Percentiles rank a stretch among this genome's conserved stretches.
Evolutionary conservation across 306 rosid species (phyloP).

Genomic region (Acmispon strigosus): DNA sequence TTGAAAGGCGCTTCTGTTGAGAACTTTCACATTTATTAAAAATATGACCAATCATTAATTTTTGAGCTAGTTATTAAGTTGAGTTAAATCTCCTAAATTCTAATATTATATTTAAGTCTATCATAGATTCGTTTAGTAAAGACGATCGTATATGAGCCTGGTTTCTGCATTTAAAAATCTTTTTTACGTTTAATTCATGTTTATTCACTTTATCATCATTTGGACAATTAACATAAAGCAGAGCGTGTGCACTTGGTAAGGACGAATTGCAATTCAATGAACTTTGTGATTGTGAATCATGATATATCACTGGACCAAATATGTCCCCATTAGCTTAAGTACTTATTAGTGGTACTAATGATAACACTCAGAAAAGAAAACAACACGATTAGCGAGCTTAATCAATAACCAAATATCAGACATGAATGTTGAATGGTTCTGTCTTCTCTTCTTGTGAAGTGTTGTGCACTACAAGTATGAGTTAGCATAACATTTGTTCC

Average conservation of each 20-base stretch:
- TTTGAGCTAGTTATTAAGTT: no score
- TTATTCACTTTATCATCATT: background rate
- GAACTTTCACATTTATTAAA: no score
- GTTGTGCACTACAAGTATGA: background rate
- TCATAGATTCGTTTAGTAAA: no score
- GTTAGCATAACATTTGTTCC: background rate
- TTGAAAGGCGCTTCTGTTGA: no score
- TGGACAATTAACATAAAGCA: background rate
- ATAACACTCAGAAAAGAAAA: slow-evolving; percentile 8
- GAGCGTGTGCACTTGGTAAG: background rate
- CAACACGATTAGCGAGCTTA: background rate
- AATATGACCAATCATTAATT: no score
- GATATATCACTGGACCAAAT: slow-evolving; percentile 8
- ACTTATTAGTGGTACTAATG: slow-evolving; percentile 5
- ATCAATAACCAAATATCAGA: no score
- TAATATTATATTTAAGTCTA: no score
- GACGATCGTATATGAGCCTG: no score
- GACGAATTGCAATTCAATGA: slow-evolving; percentile 20
- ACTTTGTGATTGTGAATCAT: slow-evolving; percentile 14
- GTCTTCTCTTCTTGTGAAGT: background rate
- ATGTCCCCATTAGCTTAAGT: background rate
- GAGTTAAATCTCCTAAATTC: no score
- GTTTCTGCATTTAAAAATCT: no score
- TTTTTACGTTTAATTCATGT: background rate
- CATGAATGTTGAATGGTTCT: background rate